A percentile compares a stretch with the other conserved stretches of the same genome.
These are phyloP conservation scores for Fraxinus sp. DNA, from an alignment of 305 asterid genomes.

Conservation along the genomic window DNA sequence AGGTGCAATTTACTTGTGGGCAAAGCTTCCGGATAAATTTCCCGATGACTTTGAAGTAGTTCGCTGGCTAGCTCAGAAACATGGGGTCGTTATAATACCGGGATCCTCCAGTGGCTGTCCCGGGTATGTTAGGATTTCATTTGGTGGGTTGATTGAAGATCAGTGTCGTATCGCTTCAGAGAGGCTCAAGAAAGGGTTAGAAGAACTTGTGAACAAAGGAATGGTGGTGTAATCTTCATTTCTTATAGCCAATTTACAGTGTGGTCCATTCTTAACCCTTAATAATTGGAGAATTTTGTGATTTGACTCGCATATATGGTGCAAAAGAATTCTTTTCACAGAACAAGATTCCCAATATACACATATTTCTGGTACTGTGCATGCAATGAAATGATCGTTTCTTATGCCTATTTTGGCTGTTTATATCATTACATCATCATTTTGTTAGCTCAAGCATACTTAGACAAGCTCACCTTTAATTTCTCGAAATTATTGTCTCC, in stretches of 20 bases:
- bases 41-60: slow-evolving; percentile 71
- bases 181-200: slow-evolving; percentile 71
- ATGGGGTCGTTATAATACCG: slow-evolving; percentile 66
- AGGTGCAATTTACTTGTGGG: slow-evolving; percentile 96
- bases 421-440: background rate
- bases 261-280: background rate
- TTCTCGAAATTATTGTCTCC: background rate
- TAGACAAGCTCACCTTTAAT: background rate
- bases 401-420: background rate
- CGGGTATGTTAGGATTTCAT: slow-evolving; percentile 75
- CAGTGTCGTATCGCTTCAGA: slow-evolving; percentile 62
- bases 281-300: background rate
- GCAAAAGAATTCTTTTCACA: background rate
- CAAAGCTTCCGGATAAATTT: slow-evolving; percentile 64
- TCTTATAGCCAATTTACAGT: background rate
- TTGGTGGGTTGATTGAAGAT: slow-evolving; percentile 72
- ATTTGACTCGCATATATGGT: background rate
- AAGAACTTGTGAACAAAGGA: slow-evolving; percentile 72
- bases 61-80: slow-evolving; percentile 72
- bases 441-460: background rate
- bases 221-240: slow-evolving; percentile 47
- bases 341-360: background rate
- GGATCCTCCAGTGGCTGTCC: slow-evolving; percentile 75
- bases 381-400: background rate
- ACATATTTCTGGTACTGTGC: background rate